Percentiles rank a stretch among this genome's conserved stretches.
Conservation (phyloP, 768 basidiomycete genomes). For the Mycena haematopus region DNA sequence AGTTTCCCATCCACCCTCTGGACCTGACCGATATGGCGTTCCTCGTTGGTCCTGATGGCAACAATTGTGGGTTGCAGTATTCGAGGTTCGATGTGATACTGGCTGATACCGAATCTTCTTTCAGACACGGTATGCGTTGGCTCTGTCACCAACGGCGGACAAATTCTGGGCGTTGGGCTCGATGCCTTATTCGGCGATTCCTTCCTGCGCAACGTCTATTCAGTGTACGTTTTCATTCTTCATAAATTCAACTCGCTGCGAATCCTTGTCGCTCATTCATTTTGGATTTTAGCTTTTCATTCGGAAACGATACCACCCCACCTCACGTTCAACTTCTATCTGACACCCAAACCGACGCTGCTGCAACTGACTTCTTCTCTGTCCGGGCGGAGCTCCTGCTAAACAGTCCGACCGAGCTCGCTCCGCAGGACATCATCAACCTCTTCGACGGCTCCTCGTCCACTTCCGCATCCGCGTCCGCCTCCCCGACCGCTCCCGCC, state of each 20-base stretch:
- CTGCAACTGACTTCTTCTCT: conserved; percentile 5
- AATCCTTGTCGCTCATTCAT: too few relatives aligned
- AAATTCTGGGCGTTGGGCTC: neutral
- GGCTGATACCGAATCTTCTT: too few relatives aligned
- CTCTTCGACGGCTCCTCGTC: conserved; percentile 3
- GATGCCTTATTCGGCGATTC: conserved; percentile 17
- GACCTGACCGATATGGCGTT: conserved; percentile 12
- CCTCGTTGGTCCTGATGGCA: conserved; percentile 5
- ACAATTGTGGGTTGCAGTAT: too few relatives aligned
- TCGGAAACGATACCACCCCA: conserved; percentile 14
- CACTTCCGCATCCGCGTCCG: neutral
- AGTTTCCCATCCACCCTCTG: conserved; percentile 24
- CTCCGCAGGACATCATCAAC: conserved; percentile 7
- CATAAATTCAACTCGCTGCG: too few relatives aligned
- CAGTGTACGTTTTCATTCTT: conserved; percentile 14
- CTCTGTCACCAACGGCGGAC: conserved; percentile 15
- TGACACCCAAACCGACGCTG: neutral
- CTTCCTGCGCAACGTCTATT: conserved; percentile 24
- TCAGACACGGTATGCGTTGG: too few relatives aligned
- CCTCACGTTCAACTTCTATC: conserved; percentile 21
- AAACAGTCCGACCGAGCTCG: neutral
- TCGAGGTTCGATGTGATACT: too few relatives aligned
- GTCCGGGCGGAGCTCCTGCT: neutral
- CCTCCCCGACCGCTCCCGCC: too few relatives aligned
- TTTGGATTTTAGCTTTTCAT: conserved; percentile 15